These are phyloP conservation scores for Thoreauomyces humboldtii DNA, from an alignment of 192 early-diverging fungal genomes.

Conservation along the genomic window DNA sequence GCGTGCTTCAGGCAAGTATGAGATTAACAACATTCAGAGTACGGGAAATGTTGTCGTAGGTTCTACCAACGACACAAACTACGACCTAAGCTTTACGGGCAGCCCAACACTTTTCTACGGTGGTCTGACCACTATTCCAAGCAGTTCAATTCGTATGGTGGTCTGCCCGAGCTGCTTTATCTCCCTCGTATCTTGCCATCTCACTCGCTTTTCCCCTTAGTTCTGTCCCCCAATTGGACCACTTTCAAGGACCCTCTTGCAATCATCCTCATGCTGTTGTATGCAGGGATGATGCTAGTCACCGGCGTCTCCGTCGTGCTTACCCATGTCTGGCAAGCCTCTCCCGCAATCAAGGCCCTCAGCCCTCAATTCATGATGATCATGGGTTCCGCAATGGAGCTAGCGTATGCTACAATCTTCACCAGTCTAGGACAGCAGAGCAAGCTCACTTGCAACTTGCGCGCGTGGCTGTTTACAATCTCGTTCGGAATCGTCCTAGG, in stretches of 20 bases:
- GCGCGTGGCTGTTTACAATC: not conserved
- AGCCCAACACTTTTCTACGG: not conserved
- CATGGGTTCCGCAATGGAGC: slow-evolving; percentile 6
- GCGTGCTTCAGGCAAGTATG: no score
- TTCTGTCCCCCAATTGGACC: slow-evolving; percentile 3
- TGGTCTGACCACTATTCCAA: not conserved
- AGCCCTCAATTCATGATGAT: slow-evolving; percentile 8
- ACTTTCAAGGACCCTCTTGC: slow-evolving; percentile 3
- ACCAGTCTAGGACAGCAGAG: not conserved
- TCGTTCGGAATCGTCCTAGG: slow-evolving; percentile 2
- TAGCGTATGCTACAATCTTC: slow-evolving; percentile 12
- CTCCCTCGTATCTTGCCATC: not conserved
- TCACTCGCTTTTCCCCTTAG: slow-evolving; percentile 1
- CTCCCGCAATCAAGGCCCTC: slow-evolving; percentile 2
- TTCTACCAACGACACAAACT: not conserved
- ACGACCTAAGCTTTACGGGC: not conserved
- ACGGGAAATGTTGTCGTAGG: not conserved
- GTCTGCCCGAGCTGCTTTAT: no score
- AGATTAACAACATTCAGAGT: not conserved
- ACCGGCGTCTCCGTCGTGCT: not conserved
- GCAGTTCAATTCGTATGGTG: not conserved
- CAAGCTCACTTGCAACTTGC: not conserved
- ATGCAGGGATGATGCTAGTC: slow-evolving; percentile 4
- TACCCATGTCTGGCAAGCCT: not conserved
- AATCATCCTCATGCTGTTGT: slow-evolving; percentile 11